These are phyloP conservation scores for Peronospora destructor DNA, from an alignment of 352 stramenopile genomes.

Conservation along the genomic window DNA sequence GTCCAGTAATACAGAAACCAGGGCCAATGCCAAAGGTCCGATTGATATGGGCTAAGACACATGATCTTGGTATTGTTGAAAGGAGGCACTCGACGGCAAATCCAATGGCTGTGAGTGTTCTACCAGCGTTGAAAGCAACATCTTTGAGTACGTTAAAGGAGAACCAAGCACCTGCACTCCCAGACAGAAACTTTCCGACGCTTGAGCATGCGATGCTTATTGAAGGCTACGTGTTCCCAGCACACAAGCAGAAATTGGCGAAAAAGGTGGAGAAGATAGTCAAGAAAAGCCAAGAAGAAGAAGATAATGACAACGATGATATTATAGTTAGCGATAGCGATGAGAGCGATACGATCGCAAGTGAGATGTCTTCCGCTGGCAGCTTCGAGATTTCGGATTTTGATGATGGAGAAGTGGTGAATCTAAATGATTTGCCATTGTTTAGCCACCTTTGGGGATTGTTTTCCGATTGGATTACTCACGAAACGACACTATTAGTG, in stretches of 20 bases:
- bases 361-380: slow-evolving; percentile 38
- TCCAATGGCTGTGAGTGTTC: slow-evolving; percentile 24
- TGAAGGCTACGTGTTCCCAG: slow-evolving; percentile 78
- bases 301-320: slow-evolving; percentile 27
- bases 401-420: slow-evolving; percentile 65
- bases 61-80: slow-evolving; percentile 64
- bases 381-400: slow-evolving; percentile 64
- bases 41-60: slow-evolving; percentile 69
- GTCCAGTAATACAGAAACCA: neutral
- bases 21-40: slow-evolving; percentile 38
- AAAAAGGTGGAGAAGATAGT: slow-evolving; percentile 64
- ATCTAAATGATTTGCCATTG: slow-evolving; percentile 54
- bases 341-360: slow-evolving; percentile 47
- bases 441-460: slow-evolving; percentile 72
- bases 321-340: slow-evolving; percentile 72
- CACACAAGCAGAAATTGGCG: slow-evolving; percentile 66
- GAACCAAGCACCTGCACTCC: slow-evolving; percentile 29
- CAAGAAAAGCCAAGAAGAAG: slow-evolving; percentile 33
- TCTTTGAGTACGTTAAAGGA: slow-evolving; percentile 34
- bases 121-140: slow-evolving; percentile 16
- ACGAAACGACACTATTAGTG: slow-evolving; percentile 60
- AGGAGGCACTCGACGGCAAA: slow-evolving; percentile 28
- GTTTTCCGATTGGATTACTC: slow-evolving; percentile 61
- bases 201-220: slow-evolving; percentile 60
- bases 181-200: slow-evolving; percentile 46